Evolutionary conservation across 2,329 filamentous ascomycete species (phyloP).

Genomic region (Pseudogymnoascus sp.): DNA sequence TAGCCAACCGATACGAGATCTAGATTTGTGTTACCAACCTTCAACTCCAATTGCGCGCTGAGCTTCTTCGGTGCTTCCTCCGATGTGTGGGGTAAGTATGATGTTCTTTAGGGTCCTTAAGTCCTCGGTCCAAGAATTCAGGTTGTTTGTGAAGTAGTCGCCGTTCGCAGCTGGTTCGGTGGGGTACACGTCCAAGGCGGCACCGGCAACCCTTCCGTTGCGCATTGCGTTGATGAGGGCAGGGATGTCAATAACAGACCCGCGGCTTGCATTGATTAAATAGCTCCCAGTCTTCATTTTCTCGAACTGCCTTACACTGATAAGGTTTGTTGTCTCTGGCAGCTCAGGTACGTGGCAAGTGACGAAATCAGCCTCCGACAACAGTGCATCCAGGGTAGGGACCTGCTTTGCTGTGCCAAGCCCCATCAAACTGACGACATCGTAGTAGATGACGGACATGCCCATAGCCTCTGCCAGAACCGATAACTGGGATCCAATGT

Average conservation of each 20-base stretch:
- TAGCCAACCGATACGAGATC: conserved; percentile 11
- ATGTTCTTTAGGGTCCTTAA: conserved; percentile 81
- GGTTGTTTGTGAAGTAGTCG: conserved; percentile 79
- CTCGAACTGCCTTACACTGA: conserved; percentile 68
- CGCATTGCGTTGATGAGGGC: conserved; percentile 84
- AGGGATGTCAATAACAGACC: conserved; percentile 88
- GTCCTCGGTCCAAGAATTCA: conserved; percentile 82
- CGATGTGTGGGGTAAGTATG: conserved; percentile 93
- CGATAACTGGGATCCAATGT: conserved; percentile 92
- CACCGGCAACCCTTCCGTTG: conserved; percentile 79
- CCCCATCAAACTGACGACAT: conserved; percentile 89
- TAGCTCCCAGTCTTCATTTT: conserved; percentile 92
- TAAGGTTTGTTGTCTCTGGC: conserved; percentile 87
- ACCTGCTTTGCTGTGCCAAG: conserved; percentile 84
- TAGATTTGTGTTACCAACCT: conserved; percentile 35
- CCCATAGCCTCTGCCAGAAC: conserved; percentile 96
- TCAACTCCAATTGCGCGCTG: conserved; percentile 94
- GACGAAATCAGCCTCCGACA: conserved; percentile 80
- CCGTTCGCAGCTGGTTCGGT: conserved; percentile 91
- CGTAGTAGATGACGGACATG: conserved; percentile 96
- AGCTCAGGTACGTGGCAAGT: conserved; percentile 92
- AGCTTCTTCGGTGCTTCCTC: conserved; percentile 94
- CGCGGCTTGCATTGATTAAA: conserved; percentile 91
- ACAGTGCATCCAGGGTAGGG: conserved; percentile 65
- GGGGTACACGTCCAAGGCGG: conserved; percentile 94